Evolutionary conservation across 331 rosid species (phyloP).

Genomic region (Pyracantha coccinea): DNA sequence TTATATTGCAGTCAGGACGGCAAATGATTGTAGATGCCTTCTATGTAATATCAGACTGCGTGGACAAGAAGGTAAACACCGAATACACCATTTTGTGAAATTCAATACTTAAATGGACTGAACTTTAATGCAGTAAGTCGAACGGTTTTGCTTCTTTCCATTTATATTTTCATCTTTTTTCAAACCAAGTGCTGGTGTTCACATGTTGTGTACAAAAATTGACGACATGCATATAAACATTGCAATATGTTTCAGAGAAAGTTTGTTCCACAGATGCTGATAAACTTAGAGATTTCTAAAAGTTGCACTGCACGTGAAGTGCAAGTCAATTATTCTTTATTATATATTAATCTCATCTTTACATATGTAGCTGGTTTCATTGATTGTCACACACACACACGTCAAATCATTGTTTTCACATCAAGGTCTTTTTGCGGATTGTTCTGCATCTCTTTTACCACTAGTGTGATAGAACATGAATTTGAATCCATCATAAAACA

Average conservation of each 20-base stretch:
- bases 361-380: constrained; percentile 30
- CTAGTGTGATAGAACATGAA: constrained; percentile 19
- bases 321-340: constrained; percentile 20
- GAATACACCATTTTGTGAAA: background rate
- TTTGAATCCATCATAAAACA: constrained; percentile 29
- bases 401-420: constrained; percentile 21
- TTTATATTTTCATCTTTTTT: background rate
- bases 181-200: background rate
- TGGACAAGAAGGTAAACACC: constrained; percentile 6
- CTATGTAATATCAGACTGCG: background rate
- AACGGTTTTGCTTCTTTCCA: background rate
- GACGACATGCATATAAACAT: background rate
- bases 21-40: background rate
- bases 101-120: background rate
- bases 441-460: constrained; percentile 20
- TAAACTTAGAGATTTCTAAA: background rate
- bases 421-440: constrained; percentile 15
- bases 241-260: background rate
- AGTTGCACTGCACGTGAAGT: background rate
- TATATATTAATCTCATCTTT: constrained; percentile 22
- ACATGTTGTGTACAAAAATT: background rate
- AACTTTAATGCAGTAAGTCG: background rate
- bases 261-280: background rate
- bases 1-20: background rate
- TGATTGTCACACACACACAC: constrained; percentile 35